Percentiles rank a stretch among this genome's conserved stretches.
Evolutionary conservation across 169 alveolate genomes (phyloP).

Genomic region (Eimeria mitis): DNA sequence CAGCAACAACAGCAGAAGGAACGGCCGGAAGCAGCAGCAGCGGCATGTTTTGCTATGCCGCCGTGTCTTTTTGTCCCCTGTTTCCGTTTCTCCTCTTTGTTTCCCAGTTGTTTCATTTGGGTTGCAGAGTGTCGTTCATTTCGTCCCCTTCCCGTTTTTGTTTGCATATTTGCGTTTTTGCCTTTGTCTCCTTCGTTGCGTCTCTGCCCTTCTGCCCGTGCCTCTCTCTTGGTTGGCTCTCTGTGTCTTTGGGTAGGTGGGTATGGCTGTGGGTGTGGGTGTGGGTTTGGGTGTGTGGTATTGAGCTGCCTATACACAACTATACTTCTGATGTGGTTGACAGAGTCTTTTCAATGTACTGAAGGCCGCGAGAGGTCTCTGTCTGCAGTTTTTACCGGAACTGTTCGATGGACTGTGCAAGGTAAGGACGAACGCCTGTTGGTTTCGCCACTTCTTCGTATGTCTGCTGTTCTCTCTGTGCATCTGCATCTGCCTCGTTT

Average conservation of each 20-base stretch:
- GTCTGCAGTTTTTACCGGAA: constrained; percentile 58
- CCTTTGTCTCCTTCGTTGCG: background rate
- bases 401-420: constrained; percentile 81
- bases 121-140: background rate
- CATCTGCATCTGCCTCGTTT: background rate
- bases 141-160: background rate
- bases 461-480: background rate
- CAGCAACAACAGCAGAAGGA: background rate
- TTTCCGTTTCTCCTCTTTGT: background rate
- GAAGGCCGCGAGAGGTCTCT: constrained; percentile 65
- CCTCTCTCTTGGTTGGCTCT: background rate
- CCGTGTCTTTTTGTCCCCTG: background rate
- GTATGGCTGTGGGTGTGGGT: background rate
- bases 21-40: background rate
- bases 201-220: background rate
- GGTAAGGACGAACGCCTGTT: background rate
- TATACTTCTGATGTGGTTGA: background rate
- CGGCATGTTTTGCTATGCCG: background rate
- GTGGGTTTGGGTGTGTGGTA: background rate
- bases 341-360: constrained; percentile 82
- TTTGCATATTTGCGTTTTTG: background rate
- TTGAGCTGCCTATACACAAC: background rate
- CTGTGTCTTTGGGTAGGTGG: background rate
- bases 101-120: background rate
- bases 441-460: background rate